A percentile compares a stretch with the other conserved stretches of the same genome.
phyloP scores from a whole-genome alignment of 176 grass and related monocot species.

The Hordeum vulgare region DNA sequence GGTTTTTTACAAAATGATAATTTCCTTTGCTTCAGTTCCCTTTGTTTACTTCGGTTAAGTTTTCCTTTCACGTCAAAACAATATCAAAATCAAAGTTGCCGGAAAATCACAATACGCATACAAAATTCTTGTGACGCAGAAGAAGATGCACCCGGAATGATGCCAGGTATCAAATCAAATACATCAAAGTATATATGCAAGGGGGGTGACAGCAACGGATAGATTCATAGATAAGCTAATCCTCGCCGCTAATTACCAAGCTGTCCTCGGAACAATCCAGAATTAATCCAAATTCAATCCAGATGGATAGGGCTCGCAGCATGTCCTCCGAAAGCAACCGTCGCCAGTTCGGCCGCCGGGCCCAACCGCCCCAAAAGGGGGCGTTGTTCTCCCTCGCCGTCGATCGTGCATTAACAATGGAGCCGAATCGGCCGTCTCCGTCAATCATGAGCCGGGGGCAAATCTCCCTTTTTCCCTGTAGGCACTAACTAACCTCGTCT shows the following conservation, averaged over 20 bases:
- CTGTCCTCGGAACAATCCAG: constrained; percentile 26
- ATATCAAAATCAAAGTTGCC: background rate
- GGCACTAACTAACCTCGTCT: background rate
- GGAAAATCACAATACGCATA: background rate
- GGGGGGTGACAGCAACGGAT: background rate
- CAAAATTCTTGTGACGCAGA: background rate
- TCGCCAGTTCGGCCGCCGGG: background rate
- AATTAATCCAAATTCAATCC: background rate
- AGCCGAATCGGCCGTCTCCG: constrained; percentile 8
- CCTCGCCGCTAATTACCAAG: constrained; percentile 27
- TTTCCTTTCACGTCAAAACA: too few species aligned
- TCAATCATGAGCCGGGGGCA: constrained; percentile 24
- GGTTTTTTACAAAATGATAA: too few species aligned
- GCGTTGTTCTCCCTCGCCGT: background rate
- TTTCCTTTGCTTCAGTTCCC: too few species aligned
- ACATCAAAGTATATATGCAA: background rate
- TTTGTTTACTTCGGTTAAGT: too few species aligned
- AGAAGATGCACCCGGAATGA: background rate
- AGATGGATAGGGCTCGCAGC: constrained; percentile 38
- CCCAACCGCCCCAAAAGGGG: background rate
- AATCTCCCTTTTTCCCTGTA: constrained; percentile 3
- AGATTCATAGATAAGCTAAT: background rate
- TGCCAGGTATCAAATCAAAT: background rate
- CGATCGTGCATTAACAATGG: background rate
- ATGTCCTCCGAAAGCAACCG: background rate